Conservation (phyloP, 2,329 filamentous ascomycete species). For the Aspergillus flavus region DNA sequence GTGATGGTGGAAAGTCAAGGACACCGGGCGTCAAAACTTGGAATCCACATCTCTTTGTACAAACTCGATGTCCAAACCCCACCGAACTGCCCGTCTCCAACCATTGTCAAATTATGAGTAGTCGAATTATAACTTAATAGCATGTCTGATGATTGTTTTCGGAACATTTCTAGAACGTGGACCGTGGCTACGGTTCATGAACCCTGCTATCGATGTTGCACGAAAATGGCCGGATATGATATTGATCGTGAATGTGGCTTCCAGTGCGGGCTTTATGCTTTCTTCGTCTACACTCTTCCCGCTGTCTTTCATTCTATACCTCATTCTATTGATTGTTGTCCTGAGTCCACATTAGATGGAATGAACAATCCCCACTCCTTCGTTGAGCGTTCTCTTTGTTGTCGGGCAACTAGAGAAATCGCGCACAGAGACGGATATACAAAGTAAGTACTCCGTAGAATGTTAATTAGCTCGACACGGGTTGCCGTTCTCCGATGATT, state of each 20-base stretch:
- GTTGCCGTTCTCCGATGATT: background rate
- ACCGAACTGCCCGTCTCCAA: background rate
- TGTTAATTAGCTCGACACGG: too few relatives aligned
- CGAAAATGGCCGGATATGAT: background rate
- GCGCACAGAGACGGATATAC: background rate
- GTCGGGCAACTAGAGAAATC: background rate
- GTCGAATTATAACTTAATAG: background rate
- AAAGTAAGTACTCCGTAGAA: too few relatives aligned
- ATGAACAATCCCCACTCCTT: background rate
- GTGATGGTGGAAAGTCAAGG: background rate
- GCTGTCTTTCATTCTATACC: too few relatives aligned
- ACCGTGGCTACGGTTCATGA: too few relatives aligned
- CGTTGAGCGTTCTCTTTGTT: background rate
- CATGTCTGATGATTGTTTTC: background rate
- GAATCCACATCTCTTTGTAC: background rate
- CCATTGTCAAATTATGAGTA: background rate
- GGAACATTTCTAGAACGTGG: background rate
- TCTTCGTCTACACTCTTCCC: background rate
- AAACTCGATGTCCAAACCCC: background rate
- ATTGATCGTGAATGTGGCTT: background rate
- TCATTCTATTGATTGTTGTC: rapidly evolving
- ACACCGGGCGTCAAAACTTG: background rate
- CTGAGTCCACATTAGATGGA: background rate
- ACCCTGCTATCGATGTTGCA: too few relatives aligned
- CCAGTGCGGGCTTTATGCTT: background rate